A percentile compares a stretch with the other conserved stretches of the same genome.
Conservation (phyloP, 2,329 filamentous ascomycete genomes). For the Fonsecaea monophora region DNA sequence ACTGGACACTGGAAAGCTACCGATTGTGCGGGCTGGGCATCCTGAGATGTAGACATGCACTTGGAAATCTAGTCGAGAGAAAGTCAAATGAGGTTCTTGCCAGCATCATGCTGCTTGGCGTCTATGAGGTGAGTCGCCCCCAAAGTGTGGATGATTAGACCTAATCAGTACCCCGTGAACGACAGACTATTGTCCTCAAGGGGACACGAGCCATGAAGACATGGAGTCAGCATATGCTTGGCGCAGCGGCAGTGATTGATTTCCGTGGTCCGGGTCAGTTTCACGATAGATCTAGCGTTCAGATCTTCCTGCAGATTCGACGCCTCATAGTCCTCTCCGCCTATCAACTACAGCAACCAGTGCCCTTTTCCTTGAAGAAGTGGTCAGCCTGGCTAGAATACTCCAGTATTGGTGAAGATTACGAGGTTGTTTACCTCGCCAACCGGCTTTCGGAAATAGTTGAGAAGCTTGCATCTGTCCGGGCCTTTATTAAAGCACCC, state of each 20-base stretch:
- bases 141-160: neutral
- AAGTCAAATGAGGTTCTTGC: slow-evolving; percentile 8
- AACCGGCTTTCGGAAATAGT: neutral
- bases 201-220: neutral
- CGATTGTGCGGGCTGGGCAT: slow-evolving; percentile 12
- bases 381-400: neutral
- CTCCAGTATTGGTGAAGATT: neutral
- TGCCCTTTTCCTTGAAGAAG: neutral
- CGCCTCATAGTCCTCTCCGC: slow-evolving; percentile 1
- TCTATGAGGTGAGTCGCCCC: neutral
- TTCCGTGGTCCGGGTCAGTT: slow-evolving; percentile 6
- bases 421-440: neutral
- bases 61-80: slow-evolving; percentile 3
- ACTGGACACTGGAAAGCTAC: slow-evolving; percentile 5
- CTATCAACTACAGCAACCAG: neutral
- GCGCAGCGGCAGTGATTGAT: slow-evolving; percentile 10
- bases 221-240: slow-evolving; percentile 13
- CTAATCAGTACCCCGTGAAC: neutral
- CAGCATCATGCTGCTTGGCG: slow-evolving; percentile 8
- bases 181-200: slow-evolving; percentile 7
- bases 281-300: slow-evolving; percentile 10
- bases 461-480: neutral
- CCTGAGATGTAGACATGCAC: slow-evolving; percentile 7
- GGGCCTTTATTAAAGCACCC: neutral
- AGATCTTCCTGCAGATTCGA: slow-evolving; percentile 14